Conservation (phyloP, 192 early-diverging fungal species). For the Rhizophagus clarus region DNA sequence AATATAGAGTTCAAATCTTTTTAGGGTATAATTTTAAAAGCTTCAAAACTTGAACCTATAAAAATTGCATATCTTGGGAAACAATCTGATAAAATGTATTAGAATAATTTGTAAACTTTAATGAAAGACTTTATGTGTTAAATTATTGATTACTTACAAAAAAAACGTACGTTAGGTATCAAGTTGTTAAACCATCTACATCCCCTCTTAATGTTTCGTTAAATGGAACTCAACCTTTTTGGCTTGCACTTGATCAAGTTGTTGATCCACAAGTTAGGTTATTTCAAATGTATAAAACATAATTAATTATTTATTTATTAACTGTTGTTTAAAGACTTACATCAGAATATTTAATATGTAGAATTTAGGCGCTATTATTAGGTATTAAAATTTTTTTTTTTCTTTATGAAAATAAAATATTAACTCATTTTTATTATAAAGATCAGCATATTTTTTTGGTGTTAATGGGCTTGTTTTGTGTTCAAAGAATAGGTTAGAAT, state of each 20-base stretch:
- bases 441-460: no score
- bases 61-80: conserved; percentile 12
- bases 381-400: conserved; percentile 21
- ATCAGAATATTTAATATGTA: conserved; percentile 25
- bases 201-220: not conserved
- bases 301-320: not conserved
- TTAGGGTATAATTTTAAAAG: conserved; percentile 56
- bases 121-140: no score
- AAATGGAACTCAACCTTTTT: conserved; percentile 41
- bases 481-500: no score
- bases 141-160: not conserved
- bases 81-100: not conserved
- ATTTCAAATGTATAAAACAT: not conserved
- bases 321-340: not conserved
- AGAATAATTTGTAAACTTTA: not conserved
- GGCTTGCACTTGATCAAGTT: conserved; percentile 58
- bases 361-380: conserved; percentile 74
- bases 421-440: no score
- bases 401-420: not conserved
- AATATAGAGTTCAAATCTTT: not conserved
- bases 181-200: not conserved
- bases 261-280: conserved; percentile 53
- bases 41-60: conserved; percentile 37
- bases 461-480: no score
- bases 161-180: not conserved